Evolutionary conservation across 495 filamentous ascomycete genomes (phyloP).

Genomic region (Aspergillus sclerotioniger): DNA sequence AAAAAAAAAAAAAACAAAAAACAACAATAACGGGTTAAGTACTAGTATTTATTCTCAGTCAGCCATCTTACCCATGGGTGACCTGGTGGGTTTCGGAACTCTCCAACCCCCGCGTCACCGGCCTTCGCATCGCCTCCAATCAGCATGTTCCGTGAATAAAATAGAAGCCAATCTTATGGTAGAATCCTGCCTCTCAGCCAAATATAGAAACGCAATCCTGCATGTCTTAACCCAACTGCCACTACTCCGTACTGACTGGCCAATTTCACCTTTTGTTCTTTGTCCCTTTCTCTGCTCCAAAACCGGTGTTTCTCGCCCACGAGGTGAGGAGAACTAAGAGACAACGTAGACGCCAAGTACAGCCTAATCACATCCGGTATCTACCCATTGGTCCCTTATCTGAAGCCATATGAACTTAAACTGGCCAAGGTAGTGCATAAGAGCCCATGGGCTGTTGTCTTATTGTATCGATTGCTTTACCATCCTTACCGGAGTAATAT

Average conservation of each 20-base stretch:
- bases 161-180: not conserved
- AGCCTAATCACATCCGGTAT: not conserved
- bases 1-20: slow-evolving; percentile 6
- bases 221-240: slow-evolving; percentile 3
- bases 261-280: not conserved
- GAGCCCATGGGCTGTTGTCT: not conserved
- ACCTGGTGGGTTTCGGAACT: not conserved
- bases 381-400: not conserved
- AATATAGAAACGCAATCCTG: slow-evolving; percentile 3
- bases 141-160: not conserved
- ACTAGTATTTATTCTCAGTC: not conserved
- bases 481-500: no score
- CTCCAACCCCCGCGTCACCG: slow-evolving; percentile 2
- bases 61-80: not conserved
- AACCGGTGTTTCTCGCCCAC: slow-evolving; percentile 9
- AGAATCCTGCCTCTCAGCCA: not conserved
- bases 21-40: slow-evolving; percentile 3
- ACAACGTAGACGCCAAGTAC: slow-evolving; percentile 15
- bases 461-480: not conserved
- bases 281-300: not conserved
- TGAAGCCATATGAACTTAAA: not conserved
- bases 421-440: not conserved
- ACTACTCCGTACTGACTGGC: no score
- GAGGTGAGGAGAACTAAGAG: slow-evolving; percentile 8
- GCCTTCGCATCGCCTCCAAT: not conserved